Percentiles rank a stretch among this genome's conserved stretches.
Evolutionary conservation across 768 basidiomycete genomes (phyloP).

Genomic region (Psilocybe tampanensis): DNA sequence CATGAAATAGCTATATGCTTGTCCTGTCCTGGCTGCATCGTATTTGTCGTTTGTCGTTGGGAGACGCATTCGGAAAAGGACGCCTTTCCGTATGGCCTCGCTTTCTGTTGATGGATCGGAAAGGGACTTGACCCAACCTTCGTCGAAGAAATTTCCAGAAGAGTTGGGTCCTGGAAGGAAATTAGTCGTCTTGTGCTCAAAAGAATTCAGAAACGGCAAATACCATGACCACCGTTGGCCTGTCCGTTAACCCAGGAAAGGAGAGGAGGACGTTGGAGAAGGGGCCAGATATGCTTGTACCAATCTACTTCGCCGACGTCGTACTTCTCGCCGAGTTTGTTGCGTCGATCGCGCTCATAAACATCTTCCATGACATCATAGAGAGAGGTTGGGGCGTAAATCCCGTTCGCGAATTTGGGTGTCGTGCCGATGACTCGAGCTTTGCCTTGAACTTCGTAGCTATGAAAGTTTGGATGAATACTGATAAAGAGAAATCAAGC

Average conservation of each 20-base stretch:
- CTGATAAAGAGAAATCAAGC: background rate
- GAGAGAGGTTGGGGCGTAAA: slow-evolving; percentile 29
- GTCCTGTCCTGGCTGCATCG: slow-evolving; percentile 14
- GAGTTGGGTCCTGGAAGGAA: slow-evolving; percentile 13
- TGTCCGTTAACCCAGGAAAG: slow-evolving; percentile 32
- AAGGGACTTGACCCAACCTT: slow-evolving; percentile 10
- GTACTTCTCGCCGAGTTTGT: background rate
- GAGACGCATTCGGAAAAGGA: slow-evolving; percentile 16
- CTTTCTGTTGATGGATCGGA: background rate
- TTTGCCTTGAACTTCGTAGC: slow-evolving; percentile 1
- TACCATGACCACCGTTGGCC: slow-evolving; percentile 34
- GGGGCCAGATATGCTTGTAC: slow-evolving; percentile 33
- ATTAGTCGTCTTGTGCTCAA: slow-evolving; percentile 1
- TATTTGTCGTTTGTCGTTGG: slow-evolving; percentile 15
- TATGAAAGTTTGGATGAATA: background rate
- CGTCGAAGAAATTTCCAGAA: slow-evolving; percentile 18
- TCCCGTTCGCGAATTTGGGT: slow-evolving; percentile 32
- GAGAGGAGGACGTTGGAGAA: slow-evolving; percentile 21
- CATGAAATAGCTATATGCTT: slow-evolving; percentile 30
- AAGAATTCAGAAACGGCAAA: background rate
- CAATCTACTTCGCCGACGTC: slow-evolving; percentile 19
- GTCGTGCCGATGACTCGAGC: slow-evolving; percentile 26
- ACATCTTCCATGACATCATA: slow-evolving; percentile 34
- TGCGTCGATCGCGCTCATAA: slow-evolving; percentile 20
- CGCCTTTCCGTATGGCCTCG: slow-evolving; percentile 12